These are phyloP conservation scores for Fusarium compactum DNA, from an alignment of 2,329 filamentous ascomycete genomes.

Conservation along the genomic window DNA sequence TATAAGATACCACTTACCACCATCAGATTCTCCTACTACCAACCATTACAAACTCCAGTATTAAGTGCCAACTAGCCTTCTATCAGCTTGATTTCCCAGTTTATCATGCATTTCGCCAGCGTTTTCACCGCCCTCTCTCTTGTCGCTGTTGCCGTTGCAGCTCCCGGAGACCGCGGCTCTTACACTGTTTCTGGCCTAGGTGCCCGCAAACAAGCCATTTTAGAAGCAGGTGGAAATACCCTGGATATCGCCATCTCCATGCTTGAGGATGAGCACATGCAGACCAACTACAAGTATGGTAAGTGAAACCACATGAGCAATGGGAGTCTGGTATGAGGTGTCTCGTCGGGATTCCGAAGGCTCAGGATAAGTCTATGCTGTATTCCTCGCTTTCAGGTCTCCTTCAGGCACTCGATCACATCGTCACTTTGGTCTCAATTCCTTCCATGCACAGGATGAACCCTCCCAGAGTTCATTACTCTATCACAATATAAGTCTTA, in stretches of 20 bases:
- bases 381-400: too few relatives aligned
- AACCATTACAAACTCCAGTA: not conserved
- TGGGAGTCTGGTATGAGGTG: too few relatives aligned
- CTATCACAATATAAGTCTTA: too few relatives aligned
- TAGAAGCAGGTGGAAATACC: not conserved
- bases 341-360: too few relatives aligned
- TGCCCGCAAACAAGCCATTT: not conserved
- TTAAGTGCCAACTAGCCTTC: not conserved
- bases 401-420: too few relatives aligned
- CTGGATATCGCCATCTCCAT: slow-evolving; percentile 1
- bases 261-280: slow-evolving; percentile 5
- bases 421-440: too few relatives aligned
- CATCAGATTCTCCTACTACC: not conserved
- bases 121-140: not conserved
- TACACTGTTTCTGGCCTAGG: not conserved
- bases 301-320: not conserved
- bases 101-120: not conserved
- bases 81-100: not conserved
- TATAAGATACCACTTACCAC: not conserved
- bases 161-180: not conserved
- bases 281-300: not conserved
- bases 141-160: not conserved
- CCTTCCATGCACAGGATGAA: too few relatives aligned
- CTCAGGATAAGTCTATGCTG: too few relatives aligned
- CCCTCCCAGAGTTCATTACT: too few relatives aligned